These are phyloP conservation scores for Aspergillus indologenus DNA, from an alignment of 495 filamentous ascomycete genomes.

Conservation along the genomic window DNA sequence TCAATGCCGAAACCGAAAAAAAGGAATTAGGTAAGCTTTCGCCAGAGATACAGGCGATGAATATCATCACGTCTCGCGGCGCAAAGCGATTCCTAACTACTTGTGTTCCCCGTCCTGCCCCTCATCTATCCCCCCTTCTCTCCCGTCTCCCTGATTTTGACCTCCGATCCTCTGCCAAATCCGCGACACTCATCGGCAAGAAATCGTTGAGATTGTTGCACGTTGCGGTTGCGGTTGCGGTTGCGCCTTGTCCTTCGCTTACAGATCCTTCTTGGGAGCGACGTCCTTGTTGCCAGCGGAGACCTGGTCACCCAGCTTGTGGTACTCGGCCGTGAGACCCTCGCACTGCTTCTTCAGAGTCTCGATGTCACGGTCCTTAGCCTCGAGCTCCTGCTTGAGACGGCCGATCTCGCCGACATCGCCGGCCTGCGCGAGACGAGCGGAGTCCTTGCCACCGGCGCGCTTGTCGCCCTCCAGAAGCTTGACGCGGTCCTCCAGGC, in stretches of 20 bases:
- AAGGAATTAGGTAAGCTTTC: too few species aligned
- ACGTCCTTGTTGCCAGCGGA: conserved; percentile 47
- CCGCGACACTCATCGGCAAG: too few species aligned
- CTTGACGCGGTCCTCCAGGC: conserved; percentile 91
- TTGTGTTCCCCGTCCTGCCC: too few species aligned
- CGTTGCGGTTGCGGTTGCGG: too few species aligned
- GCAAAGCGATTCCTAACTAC: too few species aligned
- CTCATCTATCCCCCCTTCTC: too few species aligned
- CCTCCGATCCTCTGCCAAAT: too few species aligned
- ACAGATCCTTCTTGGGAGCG: conserved; percentile 67
- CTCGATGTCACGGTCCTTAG: conserved; percentile 72
- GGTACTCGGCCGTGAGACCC: conserved; percentile 75
- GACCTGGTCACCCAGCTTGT: conserved; percentile 74
- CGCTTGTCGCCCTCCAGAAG: conserved; percentile 74
- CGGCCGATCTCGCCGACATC: conserved; percentile 72
- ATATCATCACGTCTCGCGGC: too few species aligned
- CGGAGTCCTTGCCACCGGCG: conserved; percentile 66
- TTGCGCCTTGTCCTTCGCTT: conserved; percentile 28
- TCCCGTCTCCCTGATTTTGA: too few species aligned
- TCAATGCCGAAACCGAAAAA: too few species aligned
- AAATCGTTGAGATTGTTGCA: too few species aligned
- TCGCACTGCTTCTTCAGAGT: conserved; percentile 82
- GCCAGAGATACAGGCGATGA: too few species aligned
- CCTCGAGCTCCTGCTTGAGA: conserved; percentile 66
- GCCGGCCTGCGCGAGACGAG: conserved; percentile 60